phyloP scores from a whole-genome alignment of 2,329 filamentous ascomycete genomes.

The Aspergillus ruber region DNA sequence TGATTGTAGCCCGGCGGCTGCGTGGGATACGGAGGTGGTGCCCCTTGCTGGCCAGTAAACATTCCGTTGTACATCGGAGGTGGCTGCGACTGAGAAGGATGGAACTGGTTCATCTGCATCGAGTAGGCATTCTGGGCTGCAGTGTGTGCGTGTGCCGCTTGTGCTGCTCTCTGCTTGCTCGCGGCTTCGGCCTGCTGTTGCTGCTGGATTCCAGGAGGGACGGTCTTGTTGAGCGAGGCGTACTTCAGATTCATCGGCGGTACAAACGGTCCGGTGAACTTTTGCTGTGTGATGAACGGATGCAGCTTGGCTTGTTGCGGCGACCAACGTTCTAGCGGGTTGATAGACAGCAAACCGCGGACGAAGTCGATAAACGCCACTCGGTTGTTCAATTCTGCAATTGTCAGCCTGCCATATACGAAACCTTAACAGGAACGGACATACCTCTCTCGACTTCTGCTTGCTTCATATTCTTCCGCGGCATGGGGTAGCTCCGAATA shows the following conservation, averaged over 20 bases:
- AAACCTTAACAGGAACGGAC: conserved; percentile 15
- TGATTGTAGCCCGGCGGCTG: conserved; percentile 65
- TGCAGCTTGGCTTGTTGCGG: conserved; percentile 96
- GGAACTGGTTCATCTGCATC: conserved; percentile 54
- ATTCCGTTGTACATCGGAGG: conserved; percentile 73
- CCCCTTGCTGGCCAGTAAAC: conserved; percentile 61
- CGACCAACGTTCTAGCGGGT: conserved; percentile 93
- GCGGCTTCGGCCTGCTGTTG: conserved; percentile 91
- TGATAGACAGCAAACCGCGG: conserved; percentile 84
- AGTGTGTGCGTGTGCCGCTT: conserved; percentile 61
- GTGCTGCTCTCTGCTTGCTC: conserved; percentile 76
- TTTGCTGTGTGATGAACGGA: conserved; percentile 97
- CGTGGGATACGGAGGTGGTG: conserved; percentile 72
- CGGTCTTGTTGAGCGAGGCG: conserved; percentile 75
- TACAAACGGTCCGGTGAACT: conserved; percentile 92
- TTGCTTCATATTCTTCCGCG: conserved; percentile 98
- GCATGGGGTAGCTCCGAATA: conserved; percentile 97
- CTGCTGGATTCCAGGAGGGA: conserved; percentile 87
- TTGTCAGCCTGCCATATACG: conserved; percentile 13
- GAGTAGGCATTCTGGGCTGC: conserved; percentile 63
- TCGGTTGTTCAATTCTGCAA: conserved; percentile 92
- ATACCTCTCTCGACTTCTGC: conserved; percentile 91
- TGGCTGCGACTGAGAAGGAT: conserved; percentile 40
- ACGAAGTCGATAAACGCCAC: conserved; percentile 98
- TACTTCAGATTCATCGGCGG: conserved; percentile 95